These are phyloP conservation scores for Dioszegia crocea DNA, from an alignment of 768 basidiomycete genomes.

Conservation along the genomic window DNA sequence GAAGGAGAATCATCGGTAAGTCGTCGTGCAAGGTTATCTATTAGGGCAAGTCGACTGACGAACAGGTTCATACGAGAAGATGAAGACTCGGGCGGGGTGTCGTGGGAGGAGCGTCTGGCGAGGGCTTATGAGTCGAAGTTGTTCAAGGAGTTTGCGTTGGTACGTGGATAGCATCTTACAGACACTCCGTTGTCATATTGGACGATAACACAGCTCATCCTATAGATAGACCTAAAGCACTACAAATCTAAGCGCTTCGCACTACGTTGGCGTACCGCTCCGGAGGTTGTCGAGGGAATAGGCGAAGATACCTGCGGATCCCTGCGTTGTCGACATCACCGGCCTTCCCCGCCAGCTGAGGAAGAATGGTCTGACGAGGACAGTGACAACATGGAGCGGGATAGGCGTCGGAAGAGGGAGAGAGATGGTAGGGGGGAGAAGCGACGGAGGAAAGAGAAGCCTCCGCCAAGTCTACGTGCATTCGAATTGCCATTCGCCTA, in stretches of 20 bases:
- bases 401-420: background rate
- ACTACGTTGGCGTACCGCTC: conserved; percentile 88
- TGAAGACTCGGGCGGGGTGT: conserved; percentile 52
- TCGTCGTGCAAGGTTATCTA: background rate
- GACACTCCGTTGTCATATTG: too few relatives aligned
- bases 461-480: conserved; percentile 57
- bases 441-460: conserved; percentile 22
- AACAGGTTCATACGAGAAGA: conserved; percentile 63
- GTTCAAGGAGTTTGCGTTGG: conserved; percentile 69
- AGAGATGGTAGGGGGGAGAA: conserved; percentile 14
- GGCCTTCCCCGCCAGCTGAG: conserved; percentile 25
- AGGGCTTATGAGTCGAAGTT: conserved; percentile 81
- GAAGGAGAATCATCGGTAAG: conserved; percentile 51
- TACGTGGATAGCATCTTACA: too few relatives aligned
- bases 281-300: conserved; percentile 76
- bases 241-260: conserved; percentile 90
- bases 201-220: background rate
- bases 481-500: conserved; percentile 89
- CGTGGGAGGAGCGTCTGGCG: conserved; percentile 84
- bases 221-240: conserved; percentile 73
- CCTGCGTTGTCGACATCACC: conserved; percentile 71
- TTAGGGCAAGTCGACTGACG: background rate
- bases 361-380: background rate
- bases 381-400: background rate
- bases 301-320: conserved; percentile 88